Conservation (phyloP, 306 rosid genomes). For the Dalbergia oliveri region DNA sequence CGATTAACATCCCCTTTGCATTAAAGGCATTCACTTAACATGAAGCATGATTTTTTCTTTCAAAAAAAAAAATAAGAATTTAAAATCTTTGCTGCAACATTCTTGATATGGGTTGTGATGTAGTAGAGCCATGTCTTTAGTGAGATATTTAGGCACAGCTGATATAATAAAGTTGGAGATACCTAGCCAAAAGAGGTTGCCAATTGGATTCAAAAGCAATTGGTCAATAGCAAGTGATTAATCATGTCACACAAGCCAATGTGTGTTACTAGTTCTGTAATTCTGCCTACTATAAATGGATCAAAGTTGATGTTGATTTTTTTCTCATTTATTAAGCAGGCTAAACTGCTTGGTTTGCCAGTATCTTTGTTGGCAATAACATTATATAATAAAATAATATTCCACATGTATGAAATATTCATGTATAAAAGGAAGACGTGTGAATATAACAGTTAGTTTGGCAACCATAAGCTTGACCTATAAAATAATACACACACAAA, state of each 20-base stretch:
- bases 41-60: not conserved
- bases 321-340: constrained; percentile 8
- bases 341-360: not conserved
- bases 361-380: constrained; percentile 11
- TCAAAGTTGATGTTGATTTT: constrained; percentile 36
- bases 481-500: constrained; percentile 1
- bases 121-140: constrained; percentile 29
- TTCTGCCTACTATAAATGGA: constrained; percentile 27
- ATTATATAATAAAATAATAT: constrained; percentile 13
- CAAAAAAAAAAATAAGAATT: not conserved
- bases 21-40: constrained; percentile 25
- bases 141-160: constrained; percentile 9
- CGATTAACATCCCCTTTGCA: constrained; percentile 11
- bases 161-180: constrained; percentile 28
- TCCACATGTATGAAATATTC: constrained; percentile 18
- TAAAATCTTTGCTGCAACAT: constrained; percentile 12
- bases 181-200: constrained; percentile 29
- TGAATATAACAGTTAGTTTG: not conserved
- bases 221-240: constrained; percentile 29
- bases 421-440: not conserved
- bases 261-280: not conserved
- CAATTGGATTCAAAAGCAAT: constrained; percentile 42
- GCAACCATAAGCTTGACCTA: not conserved
- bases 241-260: constrained; percentile 25
- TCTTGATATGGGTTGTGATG: constrained; percentile 21